Evolutionary conservation across 805 yeast genomes (phyloP).

Genomic region (Lipomyces kockii): DNA sequence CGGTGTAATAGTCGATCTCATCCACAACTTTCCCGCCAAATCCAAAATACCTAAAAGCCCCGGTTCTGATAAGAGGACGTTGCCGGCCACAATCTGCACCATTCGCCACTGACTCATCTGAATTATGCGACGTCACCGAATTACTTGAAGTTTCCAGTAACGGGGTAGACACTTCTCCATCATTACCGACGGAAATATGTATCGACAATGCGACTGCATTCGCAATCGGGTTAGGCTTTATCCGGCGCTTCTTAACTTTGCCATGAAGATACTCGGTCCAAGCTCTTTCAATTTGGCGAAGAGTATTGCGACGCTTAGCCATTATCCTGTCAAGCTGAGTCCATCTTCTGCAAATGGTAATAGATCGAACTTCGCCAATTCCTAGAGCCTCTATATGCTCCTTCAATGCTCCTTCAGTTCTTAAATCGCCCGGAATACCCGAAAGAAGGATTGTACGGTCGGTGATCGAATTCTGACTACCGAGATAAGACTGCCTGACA

Average conservation of each 20-base stretch:
- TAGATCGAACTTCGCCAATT: slow-evolving; percentile 76
- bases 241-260: slow-evolving; percentile 27
- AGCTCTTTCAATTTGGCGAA: slow-evolving; percentile 64
- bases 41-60: slow-evolving; percentile 68
- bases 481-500: slow-evolving; percentile 78
- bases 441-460: slow-evolving; percentile 83
- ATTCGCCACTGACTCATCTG: slow-evolving; percentile 8
- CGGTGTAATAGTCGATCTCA: slow-evolving; percentile 77
- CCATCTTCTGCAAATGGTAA: slow-evolving; percentile 90
- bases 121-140: not conserved
- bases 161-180: slow-evolving; percentile 19
- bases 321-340: slow-evolving; percentile 67
- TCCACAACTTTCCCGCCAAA: slow-evolving; percentile 59
- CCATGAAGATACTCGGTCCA: slow-evolving; percentile 72
- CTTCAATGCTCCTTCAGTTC: slow-evolving; percentile 69
- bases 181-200: slow-evolving; percentile 26
- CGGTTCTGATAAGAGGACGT: slow-evolving; percentile 68
- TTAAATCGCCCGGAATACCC: slow-evolving; percentile 82
- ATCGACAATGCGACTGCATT: slow-evolving; percentile 31
- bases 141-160: slow-evolving; percentile 18
- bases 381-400: slow-evolving; percentile 76
- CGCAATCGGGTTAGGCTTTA: slow-evolving; percentile 23
- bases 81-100: slow-evolving; percentile 21
- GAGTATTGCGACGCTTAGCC: slow-evolving; percentile 57
- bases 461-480: slow-evolving; percentile 84